Base-by-base conservation (phyloP, 2,329 filamentous ascomycete species). In the Calonectria hawksworthii region DNA sequence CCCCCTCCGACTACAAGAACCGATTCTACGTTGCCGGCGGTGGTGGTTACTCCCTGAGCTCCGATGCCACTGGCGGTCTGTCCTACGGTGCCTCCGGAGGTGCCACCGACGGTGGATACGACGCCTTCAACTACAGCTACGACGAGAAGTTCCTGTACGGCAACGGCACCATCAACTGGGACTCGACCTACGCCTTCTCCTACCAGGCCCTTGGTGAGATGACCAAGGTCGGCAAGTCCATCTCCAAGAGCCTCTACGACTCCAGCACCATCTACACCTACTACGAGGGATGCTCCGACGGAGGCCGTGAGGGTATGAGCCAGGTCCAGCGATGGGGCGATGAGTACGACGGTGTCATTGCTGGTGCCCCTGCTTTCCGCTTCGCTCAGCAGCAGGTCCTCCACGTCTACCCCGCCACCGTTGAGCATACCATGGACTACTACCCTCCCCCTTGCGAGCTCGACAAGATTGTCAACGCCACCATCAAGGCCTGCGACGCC, bases 151-250 rank as follows among this genome's bases (percentile, higher is more conserved):
- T 85, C 18, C 82, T 89, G 1, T 80, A 82, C 65, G 86, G 82
- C n/a, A 90, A 91, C 72, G 89, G 89, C 14, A 87, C 87, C 4
- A 84, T 89, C 77, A 89, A 91, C 80, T 90, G 85, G 83, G 85
- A 90, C 41, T 82, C 86, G 1, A 83, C 86, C 4, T 86, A 88
- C 82, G 89, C 87, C 83, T 90, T 90, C 68, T 85, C 83, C 0
- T 91, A 91, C 82, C 84, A 87, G 75, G 89, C 87, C 0, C 82
- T 90, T 1, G 86, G 87, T 56, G 90, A 92, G 80, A 86, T 90
- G 85, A 69, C 74, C 1, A 56, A 68, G 13, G 79, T 90, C 14
- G 88, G 87, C 30, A 89, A 90, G 76, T 80, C 82, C 3, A 69
- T 90, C 52, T 84, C 86, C 23, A 79, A 80, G 73, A 82, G 80